These are phyloP conservation scores for Podospora pseudopauciseta DNA, from an alignment of 495 filamentous ascomycete species.

Conservation along the genomic window DNA sequence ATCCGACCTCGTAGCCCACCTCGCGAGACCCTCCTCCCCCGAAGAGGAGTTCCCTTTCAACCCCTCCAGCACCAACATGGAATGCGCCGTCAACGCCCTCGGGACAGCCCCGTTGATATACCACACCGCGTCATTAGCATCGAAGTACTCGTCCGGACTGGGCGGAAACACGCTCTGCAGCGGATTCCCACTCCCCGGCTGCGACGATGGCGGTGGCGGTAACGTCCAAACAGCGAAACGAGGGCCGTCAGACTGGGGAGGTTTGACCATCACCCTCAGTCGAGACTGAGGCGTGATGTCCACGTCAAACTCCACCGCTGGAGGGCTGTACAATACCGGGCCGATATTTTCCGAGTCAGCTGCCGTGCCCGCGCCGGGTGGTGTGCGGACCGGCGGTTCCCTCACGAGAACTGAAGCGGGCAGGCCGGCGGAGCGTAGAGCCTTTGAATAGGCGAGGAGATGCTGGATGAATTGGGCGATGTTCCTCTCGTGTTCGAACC, in stretches of 20 bases:
- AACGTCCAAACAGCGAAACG: conserved; percentile 28
- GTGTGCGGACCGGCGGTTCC: conserved; percentile 20
- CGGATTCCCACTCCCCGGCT: conserved; percentile 17
- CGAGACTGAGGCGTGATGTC: conserved; percentile 37
- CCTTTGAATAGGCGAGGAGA: conserved; percentile 15
- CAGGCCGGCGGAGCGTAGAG: conserved; percentile 28
- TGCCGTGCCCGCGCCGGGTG: conserved; percentile 13
- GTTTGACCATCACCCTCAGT: conserved; percentile 32
- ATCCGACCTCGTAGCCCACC: conserved; percentile 16
- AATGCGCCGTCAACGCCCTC: conserved; percentile 24
- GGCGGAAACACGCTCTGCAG: conserved; percentile 12
- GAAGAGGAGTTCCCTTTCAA: not conserved
- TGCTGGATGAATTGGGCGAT: conserved; percentile 24
- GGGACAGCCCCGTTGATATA: conserved; percentile 29
- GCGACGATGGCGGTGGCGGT: conserved; percentile 21
- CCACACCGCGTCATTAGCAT: conserved; percentile 16
- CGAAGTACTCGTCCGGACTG: conserved; percentile 20
- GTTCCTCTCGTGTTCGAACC: conserved; percentile 56
- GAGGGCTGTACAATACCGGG: conserved; percentile 22
- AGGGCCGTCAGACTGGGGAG: conserved; percentile 29
- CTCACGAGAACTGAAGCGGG: conserved; percentile 25
- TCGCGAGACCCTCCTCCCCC: not conserved
- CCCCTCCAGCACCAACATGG: conserved; percentile 1
- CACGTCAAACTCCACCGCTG: conserved; percentile 36
- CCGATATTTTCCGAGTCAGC: conserved; percentile 18